A percentile compares a stretch with the other conserved stretches of the same genome.
Evolutionary conservation across 148 eudicot genomes (phyloP).

Genomic region (Vaccinium myrtillus): DNA sequence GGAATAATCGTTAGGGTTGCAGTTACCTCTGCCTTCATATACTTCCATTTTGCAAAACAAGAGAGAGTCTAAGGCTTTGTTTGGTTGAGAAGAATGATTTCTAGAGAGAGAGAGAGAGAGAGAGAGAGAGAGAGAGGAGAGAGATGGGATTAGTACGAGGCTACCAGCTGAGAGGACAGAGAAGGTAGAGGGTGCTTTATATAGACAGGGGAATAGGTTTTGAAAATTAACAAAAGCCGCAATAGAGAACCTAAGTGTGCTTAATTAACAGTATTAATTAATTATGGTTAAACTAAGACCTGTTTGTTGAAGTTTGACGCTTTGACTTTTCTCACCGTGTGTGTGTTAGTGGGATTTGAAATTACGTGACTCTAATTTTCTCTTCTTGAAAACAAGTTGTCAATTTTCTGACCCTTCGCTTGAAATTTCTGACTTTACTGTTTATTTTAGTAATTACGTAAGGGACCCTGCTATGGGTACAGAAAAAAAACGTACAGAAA

Average conservation of each 20-base stretch:
- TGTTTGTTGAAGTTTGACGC: slow-evolving; percentile 49
- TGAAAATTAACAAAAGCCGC: slow-evolving; percentile 53
- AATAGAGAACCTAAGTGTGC: slow-evolving; percentile 31
- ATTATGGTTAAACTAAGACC: slow-evolving; percentile 2
- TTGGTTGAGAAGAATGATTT: slow-evolving; percentile 7
- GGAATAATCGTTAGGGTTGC: neutral
- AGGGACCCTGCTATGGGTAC: too few relatives aligned
- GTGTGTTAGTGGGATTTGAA: slow-evolving; percentile 14
- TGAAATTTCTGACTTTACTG: too few relatives aligned
- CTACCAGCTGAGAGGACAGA: neutral
- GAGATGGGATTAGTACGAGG: neutral
- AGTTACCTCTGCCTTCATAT: slow-evolving; percentile 9
- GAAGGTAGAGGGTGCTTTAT: neutral
- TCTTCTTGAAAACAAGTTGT: neutral
- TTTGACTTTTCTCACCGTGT: slow-evolving; percentile 40
- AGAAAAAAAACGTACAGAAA: too few relatives aligned
- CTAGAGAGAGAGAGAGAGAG: slow-evolving; percentile 17
- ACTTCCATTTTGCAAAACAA: slow-evolving; percentile 28
- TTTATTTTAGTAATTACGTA: too few relatives aligned
- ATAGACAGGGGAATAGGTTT: slow-evolving; percentile 25
- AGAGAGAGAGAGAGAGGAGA: slow-evolving; percentile 12
- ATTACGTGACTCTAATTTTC: slow-evolving; percentile 6
- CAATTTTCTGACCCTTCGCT: too few relatives aligned
- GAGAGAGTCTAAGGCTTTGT: slow-evolving; percentile 16
- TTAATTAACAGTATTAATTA: slow-evolving; percentile 22